Evolutionary conservation across 345 rosid genomes (phyloP).

Genomic region (Laguncularia racemosa): DNA sequence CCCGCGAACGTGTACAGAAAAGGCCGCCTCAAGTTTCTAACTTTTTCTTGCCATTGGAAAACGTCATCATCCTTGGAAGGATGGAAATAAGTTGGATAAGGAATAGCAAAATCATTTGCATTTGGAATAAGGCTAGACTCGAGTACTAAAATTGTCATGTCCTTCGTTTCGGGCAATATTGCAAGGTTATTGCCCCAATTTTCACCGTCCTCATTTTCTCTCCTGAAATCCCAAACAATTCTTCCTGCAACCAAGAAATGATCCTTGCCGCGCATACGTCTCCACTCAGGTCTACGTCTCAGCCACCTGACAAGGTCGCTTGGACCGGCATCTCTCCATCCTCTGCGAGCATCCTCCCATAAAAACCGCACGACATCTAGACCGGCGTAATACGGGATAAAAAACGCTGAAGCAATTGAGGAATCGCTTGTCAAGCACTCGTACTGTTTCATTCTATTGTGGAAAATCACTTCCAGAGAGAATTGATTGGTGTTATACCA

Average conservation of each 20-base stretch:
- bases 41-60: slow-evolving; percentile 51
- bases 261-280: slow-evolving; percentile 52
- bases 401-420: slow-evolving; percentile 60
- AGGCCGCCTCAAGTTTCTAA: slow-evolving; percentile 38
- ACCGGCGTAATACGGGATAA: slow-evolving; percentile 68
- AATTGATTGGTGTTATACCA: slow-evolving; percentile 79
- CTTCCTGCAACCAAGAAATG: slow-evolving; percentile 89
- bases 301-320: slow-evolving; percentile 53
- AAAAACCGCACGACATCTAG: slow-evolving; percentile 63
- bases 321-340: slow-evolving; percentile 50
- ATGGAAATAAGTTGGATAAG: slow-evolving; percentile 78
- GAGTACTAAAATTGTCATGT: slow-evolving; percentile 63
- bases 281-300: slow-evolving; percentile 57
- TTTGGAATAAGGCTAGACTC: slow-evolving; percentile 76
- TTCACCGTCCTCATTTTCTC: slow-evolving; percentile 30
- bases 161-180: slow-evolving; percentile 54
- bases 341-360: slow-evolving; percentile 37
- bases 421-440: slow-evolving; percentile 63
- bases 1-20: slow-evolving; percentile 62
- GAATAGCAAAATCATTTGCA: slow-evolving; percentile 63
- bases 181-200: slow-evolving; percentile 77
- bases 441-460: slow-evolving; percentile 73
- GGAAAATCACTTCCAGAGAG: slow-evolving; percentile 69
- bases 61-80: slow-evolving; percentile 49
- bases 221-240: slow-evolving; percentile 79